phyloP scores from a whole-genome alignment of 116 monocot species.

The Iris pallida region DNA sequence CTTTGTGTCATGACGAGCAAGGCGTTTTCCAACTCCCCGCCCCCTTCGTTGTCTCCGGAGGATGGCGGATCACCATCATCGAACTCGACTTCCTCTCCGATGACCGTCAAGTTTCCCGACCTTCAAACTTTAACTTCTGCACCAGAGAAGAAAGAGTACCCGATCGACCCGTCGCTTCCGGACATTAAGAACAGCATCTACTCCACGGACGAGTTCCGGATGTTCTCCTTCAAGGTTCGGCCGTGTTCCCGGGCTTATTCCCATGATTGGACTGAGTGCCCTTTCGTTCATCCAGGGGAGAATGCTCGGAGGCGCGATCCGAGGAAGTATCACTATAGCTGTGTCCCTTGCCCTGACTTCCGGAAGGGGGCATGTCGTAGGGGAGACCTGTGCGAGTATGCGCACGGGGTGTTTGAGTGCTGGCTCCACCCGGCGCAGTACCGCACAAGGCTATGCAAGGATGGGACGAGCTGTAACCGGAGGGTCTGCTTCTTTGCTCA shows the following conservation, averaged over 20 bases:
- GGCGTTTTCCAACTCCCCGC: background rate
- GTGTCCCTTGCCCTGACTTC: slow-evolving; percentile 33
- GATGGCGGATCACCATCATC: slow-evolving; percentile 11
- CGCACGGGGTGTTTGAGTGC: slow-evolving; percentile 41
- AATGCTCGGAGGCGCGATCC: slow-evolving; percentile 34
- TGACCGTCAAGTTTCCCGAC: background rate
- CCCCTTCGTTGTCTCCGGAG: background rate
- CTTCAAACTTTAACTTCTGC: background rate
- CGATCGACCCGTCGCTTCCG: slow-evolving; percentile 32
- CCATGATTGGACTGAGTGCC: slow-evolving; percentile 46
- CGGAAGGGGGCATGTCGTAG: slow-evolving; percentile 25
- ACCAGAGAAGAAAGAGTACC: slow-evolving; percentile 43
- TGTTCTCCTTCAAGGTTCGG: slow-evolving; percentile 36
- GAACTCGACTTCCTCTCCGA: slow-evolving; percentile 3
- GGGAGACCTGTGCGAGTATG: slow-evolving; percentile 32
- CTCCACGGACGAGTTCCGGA: slow-evolving; percentile 33
- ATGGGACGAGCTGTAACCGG: slow-evolving; percentile 22
- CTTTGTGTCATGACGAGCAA: slow-evolving; percentile 5
- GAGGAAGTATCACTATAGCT: slow-evolving; percentile 31
- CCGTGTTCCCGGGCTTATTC: slow-evolving; percentile 40
- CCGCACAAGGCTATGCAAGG: slow-evolving; percentile 33
- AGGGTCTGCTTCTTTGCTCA: slow-evolving; percentile 44
- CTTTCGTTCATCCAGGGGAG: slow-evolving; percentile 38
- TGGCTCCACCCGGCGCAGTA: slow-evolving; percentile 38
- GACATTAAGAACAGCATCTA: slow-evolving; percentile 42